Conservation (phyloP, 805 yeast species). For the Saccharomycopsis sp. region DNA sequence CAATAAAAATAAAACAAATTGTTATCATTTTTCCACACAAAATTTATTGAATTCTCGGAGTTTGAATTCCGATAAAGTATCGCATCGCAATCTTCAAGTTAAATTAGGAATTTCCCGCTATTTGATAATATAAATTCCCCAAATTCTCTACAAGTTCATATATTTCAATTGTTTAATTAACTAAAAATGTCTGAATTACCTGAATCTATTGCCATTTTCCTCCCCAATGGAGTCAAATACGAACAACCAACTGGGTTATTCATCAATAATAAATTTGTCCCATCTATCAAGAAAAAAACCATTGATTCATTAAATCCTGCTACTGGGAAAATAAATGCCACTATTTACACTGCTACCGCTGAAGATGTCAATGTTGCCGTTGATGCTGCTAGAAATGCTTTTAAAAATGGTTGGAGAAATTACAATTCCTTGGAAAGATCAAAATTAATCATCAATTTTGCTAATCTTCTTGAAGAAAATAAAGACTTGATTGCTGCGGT, state of each 20-base stretch:
- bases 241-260: slow-evolving; percentile 69
- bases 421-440: slow-evolving; percentile 37
- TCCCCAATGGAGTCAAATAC: slow-evolving; percentile 61
- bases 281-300: slow-evolving; percentile 36
- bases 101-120: no score
- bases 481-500: slow-evolving; percentile 41
- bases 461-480: slow-evolving; percentile 38
- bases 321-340: slow-evolving; percentile 40
- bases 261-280: slow-evolving; percentile 63
- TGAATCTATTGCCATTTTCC: slow-evolving; percentile 23
- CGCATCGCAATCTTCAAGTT: no score
- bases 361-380: slow-evolving; percentile 48
- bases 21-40: no score
- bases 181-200: background rate
- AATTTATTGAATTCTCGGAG: no score
- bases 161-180: no score
- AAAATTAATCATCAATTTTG: slow-evolving; percentile 37
- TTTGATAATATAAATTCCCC: no score
- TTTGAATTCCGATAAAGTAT: no score
- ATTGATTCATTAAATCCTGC: slow-evolving; percentile 38
- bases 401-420: slow-evolving; percentile 34
- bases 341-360: slow-evolving; percentile 38
- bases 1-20: no score
- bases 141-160: no score
- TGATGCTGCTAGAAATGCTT: slow-evolving; percentile 40